Base-by-base conservation (phyloP, 2,329 filamentous ascomycete genomes). In the Gremmenia infestans region DNA sequence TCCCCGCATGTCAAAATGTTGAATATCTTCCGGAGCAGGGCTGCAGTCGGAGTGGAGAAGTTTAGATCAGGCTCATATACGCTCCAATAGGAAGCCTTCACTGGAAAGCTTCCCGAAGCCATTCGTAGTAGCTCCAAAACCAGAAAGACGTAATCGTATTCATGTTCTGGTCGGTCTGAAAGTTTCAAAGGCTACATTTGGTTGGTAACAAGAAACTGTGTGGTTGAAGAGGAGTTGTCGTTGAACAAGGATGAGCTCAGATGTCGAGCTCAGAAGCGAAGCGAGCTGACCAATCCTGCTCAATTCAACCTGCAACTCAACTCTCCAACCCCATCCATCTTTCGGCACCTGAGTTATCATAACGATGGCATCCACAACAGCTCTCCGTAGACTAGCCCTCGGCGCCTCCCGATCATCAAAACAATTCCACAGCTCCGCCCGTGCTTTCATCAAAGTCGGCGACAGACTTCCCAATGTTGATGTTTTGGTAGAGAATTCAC, bases 391-490 rank as follows among this genome's bases (percentile, higher is more conserved):
- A 48, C 17, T 65, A 14, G 55, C 63, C 9, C 42, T 63, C 28
- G 50, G 39, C 23, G 55, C 54, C 11, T 53, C 60, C 25, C 55
- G 53, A 17, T 32, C 59, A 22, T 25, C 56, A 25, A 61, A 66
- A 50, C 37, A 50, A 28, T 92, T 92, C 77, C 87, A 90, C 76
- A 76, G 78, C 60, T 83, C 86, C 37, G 73, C 81, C 48, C 78
- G 78, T 48, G 77, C 77, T 45, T 76, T 82, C 63, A 88, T 97
- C 69, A 81, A 88, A 66, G 85, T 85, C 59, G 92, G 93, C 70
- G 91, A 97, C 72, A 74, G 80, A 62, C 78, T 97, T 57, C 93
- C 93, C 12, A 76, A 84, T 73, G 74, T 94, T 55, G 83, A 91
- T 61, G 55, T 52, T 19, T 81, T 96, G 65, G 85, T 85, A 61